These are phyloP conservation scores for Podaxis rugospora DNA, from an alignment of 768 basidiomycete species.

Conservation along the genomic window DNA sequence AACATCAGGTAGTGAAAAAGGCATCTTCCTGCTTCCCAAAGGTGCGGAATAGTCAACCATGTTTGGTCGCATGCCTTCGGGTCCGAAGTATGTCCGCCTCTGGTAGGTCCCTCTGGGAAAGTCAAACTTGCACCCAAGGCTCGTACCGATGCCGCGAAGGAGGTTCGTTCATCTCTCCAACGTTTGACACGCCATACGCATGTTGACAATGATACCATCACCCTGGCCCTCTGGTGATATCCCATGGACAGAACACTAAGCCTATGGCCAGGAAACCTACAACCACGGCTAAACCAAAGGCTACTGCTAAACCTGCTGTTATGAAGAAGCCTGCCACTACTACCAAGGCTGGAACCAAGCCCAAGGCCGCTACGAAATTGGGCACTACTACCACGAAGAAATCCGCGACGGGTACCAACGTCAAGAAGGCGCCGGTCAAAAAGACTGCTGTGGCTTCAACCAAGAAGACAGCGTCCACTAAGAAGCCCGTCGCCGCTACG, in stretches of 20 bases:
- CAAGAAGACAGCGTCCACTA: slow-evolving; percentile 17
- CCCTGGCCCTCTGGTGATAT: slow-evolving; percentile 5
- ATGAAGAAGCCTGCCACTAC: slow-evolving; percentile 16
- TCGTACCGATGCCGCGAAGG: slow-evolving; percentile 50
- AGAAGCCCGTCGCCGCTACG: slow-evolving; percentile 16
- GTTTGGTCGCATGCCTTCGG: background rate
- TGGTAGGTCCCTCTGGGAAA: slow-evolving; percentile 35
- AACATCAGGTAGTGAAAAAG: slow-evolving; percentile 43
- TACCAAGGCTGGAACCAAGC: slow-evolving; percentile 14
- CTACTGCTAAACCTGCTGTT: slow-evolving; percentile 17
- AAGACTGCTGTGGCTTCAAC: slow-evolving; percentile 10
- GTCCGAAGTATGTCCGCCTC: slow-evolving; percentile 7
- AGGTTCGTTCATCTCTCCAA: slow-evolving; percentile 27
- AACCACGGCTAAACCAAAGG: slow-evolving; percentile 14
- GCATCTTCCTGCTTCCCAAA: slow-evolving; percentile 47
- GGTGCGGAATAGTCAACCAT: slow-evolving; percentile 23
- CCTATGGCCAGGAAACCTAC: slow-evolving; percentile 36
- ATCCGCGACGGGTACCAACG: slow-evolving; percentile 19
- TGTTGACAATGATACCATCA: slow-evolving; percentile 12
- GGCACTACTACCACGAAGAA: slow-evolving; percentile 20
- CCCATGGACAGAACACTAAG: slow-evolving; percentile 35
- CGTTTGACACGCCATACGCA: slow-evolving; percentile 4
- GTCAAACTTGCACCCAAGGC: slow-evolving; percentile 68
- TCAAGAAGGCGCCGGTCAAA: slow-evolving; percentile 16
- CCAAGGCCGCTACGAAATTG: slow-evolving; percentile 12